phyloP scores from a whole-genome alignment of 495 filamentous ascomycete species.

The Neurospora discreta region DNA sequence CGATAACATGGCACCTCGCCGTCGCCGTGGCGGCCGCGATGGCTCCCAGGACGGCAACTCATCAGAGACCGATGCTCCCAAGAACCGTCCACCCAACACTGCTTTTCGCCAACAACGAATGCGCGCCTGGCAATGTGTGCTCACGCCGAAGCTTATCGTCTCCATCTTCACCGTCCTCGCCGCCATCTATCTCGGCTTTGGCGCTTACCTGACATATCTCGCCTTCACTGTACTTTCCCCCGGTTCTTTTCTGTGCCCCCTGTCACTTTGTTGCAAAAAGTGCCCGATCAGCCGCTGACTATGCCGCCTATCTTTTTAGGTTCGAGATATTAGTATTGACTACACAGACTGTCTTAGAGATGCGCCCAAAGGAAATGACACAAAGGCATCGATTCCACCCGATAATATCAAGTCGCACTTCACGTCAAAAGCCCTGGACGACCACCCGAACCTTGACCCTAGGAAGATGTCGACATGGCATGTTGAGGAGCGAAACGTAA shows the following conservation, averaged over 20 bases:
- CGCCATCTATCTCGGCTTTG: conserved; percentile 25
- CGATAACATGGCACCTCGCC: conserved; percentile 22
- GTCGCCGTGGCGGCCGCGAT: conserved; percentile 20
- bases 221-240: conserved; percentile 18
- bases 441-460: conserved; percentile 19
- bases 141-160: conserved; percentile 28
- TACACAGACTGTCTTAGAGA: conserved; percentile 63
- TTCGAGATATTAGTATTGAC: conserved; percentile 83
- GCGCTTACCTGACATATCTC: conserved; percentile 23
- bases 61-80: conserved; percentile 16
- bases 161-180: conserved; percentile 25
- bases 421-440: conserved; percentile 29
- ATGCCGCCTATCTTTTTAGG: conserved; percentile 37
- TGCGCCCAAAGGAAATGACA: conserved; percentile 30
- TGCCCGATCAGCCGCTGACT: conserved; percentile 21
- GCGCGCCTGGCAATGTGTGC: conserved; percentile 27
- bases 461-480: conserved; percentile 21
- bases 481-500: conserved; percentile 7
- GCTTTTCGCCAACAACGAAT: conserved; percentile 29
- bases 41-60: conserved; percentile 10
- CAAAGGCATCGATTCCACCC: conserved; percentile 33
- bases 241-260: not conserved
- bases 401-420: conserved; percentile 54
- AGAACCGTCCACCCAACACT: conserved; percentile 26
- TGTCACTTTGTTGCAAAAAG: not conserved